phyloP scores from a whole-genome alignment of 306 rosid genomes.

The Begonia masoniana region DNA sequence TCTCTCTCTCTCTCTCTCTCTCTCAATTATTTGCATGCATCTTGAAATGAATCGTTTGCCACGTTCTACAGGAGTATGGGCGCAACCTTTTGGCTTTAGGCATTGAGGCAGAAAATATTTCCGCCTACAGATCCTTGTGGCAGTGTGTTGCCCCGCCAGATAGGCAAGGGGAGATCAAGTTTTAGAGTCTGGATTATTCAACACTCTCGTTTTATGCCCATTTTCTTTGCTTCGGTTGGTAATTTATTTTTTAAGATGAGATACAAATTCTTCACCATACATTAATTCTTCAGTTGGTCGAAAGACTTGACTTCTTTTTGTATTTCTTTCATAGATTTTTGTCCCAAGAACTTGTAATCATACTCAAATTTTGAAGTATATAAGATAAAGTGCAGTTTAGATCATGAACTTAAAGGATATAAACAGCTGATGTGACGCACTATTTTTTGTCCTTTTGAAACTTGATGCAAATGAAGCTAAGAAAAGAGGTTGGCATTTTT shows the following conservation, averaged over 20 bases:
- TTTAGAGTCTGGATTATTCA: conserved; percentile 9
- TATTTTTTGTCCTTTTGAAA: too few relatives aligned
- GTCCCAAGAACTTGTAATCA: too few relatives aligned
- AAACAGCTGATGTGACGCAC: too few relatives aligned
- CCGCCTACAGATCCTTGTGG: conserved; percentile 64
- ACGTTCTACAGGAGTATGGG: conserved; percentile 62
- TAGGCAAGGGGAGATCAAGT: conserved; percentile 24
- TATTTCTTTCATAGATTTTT: conserved; percentile 1
- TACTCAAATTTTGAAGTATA: too few relatives aligned
- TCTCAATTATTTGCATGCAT: too few relatives aligned
- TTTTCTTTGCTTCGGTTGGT: neutral
- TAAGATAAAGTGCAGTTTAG: too few relatives aligned
- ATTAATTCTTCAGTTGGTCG: neutral
- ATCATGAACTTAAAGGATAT: too few relatives aligned
- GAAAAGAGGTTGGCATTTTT: too few relatives aligned
- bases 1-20: too few relatives aligned
- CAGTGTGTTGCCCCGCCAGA: conserved; percentile 74
- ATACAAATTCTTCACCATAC: neutral
- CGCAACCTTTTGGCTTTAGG: conserved; percentile 60
- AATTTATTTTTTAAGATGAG: neutral
- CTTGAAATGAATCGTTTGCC: conserved; percentile 12
- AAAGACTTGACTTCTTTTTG: neutral
- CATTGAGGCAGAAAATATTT: conserved; percentile 48
- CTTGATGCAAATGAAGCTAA: too few relatives aligned
- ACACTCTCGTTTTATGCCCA: neutral